Conservation (phyloP, 345 rosid genomes). For the Crucihimalaya himalaica region DNA sequence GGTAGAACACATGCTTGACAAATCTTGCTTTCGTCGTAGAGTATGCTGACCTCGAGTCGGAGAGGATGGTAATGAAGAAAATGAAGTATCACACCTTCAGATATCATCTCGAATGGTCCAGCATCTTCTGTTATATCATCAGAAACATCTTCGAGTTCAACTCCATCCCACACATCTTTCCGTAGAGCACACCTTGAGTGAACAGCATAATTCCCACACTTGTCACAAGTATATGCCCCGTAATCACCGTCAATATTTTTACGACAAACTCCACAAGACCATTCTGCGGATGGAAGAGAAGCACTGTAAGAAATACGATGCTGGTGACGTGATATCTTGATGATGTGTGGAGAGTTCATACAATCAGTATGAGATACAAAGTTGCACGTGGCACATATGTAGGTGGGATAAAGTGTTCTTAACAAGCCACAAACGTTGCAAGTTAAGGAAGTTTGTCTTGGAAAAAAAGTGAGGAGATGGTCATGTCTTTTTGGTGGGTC, state of each 20-base stretch:
- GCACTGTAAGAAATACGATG: too few relatives aligned
- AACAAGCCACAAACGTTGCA: conserved; percentile 18
- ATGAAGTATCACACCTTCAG: conserved; percentile 1
- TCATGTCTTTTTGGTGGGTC: conserved; percentile 6
- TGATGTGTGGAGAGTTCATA: not conserved
- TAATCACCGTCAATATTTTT: too few relatives aligned
- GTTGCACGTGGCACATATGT: not conserved
- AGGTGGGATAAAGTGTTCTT: not conserved
- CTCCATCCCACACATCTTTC: too few relatives aligned
- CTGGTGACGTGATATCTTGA: too few relatives aligned
- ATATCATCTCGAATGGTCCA: not conserved
- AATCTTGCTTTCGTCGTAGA: not conserved
- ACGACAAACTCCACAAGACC: too few relatives aligned
- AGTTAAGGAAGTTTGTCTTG: not conserved
- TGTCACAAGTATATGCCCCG: too few relatives aligned
- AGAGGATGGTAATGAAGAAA: conserved; percentile 22
- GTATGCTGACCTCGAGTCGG: not conserved
- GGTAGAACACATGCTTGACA: not conserved
- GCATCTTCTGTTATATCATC: not conserved
- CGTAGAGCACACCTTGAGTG: too few relatives aligned
- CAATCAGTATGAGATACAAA: conserved; percentile 8
- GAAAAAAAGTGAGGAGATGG: not conserved
- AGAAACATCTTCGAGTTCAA: too few relatives aligned
- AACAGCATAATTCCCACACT: too few relatives aligned
- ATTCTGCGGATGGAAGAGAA: too few relatives aligned